phyloP scores from a whole-genome alignment of 768 basidiomycete genomes.

The Pleurotus tuber-regium region DNA sequence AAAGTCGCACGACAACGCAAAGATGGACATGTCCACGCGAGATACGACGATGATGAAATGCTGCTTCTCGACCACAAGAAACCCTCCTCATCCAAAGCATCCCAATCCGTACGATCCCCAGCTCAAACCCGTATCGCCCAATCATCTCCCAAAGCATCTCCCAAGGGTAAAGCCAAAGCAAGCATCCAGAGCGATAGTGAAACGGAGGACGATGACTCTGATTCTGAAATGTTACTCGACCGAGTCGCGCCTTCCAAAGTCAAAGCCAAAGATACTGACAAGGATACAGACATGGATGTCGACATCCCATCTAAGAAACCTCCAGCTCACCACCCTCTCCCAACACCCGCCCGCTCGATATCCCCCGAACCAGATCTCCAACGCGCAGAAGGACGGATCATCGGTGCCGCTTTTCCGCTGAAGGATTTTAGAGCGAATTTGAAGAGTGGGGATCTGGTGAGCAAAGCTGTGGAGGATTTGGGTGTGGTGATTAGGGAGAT shows the following conservation, averaged over 20 bases:
- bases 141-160: slow-evolving; percentile 21
- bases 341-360: slow-evolving; percentile 54
- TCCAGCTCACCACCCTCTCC: slow-evolving; percentile 29
- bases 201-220: slow-evolving; percentile 51
- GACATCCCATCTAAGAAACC: slow-evolving; percentile 13
- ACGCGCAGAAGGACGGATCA: slow-evolving; percentile 67
- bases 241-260: neutral
- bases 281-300: no score
- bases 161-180: slow-evolving; percentile 28
- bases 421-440: slow-evolving; percentile 75
- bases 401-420: slow-evolving; percentile 72
- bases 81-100: slow-evolving; percentile 17
- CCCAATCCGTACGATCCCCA: slow-evolving; percentile 15
- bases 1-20: slow-evolving; percentile 52
- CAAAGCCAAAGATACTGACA: slow-evolving; percentile 10
- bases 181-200: slow-evolving; percentile 40
- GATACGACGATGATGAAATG: slow-evolving; percentile 58
- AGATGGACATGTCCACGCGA: slow-evolving; percentile 59
- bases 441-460: slow-evolving; percentile 72
- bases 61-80: slow-evolving; percentile 52
- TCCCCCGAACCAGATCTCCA: slow-evolving; percentile 46
- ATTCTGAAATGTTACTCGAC: slow-evolving; percentile 21
- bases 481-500: slow-evolving; percentile 69
- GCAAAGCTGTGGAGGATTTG: slow-evolving; percentile 83
- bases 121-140: slow-evolving; percentile 15